Percentiles rank a stretch among this genome's conserved stretches.
phyloP scores from a whole-genome alignment of 2,329 filamentous ascomycete species.

The Xenoacremonium recifei region DNA sequence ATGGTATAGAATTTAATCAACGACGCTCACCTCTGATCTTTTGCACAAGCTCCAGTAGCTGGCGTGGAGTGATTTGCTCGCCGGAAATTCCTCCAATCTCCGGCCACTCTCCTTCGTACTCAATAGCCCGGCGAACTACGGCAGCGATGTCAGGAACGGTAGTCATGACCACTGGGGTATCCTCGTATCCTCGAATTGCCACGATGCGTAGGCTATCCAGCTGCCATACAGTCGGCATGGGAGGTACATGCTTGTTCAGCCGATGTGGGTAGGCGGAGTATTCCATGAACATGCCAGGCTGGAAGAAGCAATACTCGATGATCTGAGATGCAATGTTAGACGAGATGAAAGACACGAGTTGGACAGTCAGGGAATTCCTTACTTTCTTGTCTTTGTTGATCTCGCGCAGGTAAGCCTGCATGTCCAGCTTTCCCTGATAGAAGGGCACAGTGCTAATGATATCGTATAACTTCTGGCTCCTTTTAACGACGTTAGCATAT shows the following conservation, averaged over 20 bases:
- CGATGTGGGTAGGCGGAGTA: constrained; percentile 50
- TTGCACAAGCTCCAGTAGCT: constrained; percentile 36
- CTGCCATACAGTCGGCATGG: constrained; percentile 35
- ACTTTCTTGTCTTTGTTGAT: constrained; percentile 46
- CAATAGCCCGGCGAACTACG: constrained; percentile 38
- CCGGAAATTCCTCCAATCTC: constrained; percentile 38
- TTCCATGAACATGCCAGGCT: constrained; percentile 51
- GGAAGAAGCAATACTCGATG: constrained; percentile 54
- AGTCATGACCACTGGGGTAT: constrained; percentile 41
- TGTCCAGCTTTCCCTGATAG: constrained; percentile 48
- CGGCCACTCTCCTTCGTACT: constrained; percentile 42
- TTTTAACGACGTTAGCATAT: not conserved
- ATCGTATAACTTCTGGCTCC: constrained; percentile 1
- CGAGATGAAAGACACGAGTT: not conserved
- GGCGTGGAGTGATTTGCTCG: constrained; percentile 28
- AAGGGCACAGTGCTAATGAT: constrained; percentile 37
- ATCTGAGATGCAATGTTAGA: constrained; percentile 30
- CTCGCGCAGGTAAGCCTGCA: constrained; percentile 46
- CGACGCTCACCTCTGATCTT: constrained; percentile 36
- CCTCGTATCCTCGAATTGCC: constrained; percentile 38
- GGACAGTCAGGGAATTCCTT: constrained; percentile 1
- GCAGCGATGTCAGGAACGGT: constrained; percentile 39
- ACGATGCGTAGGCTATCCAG: constrained; percentile 39
- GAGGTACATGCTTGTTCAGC: constrained; percentile 40
- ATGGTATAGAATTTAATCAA: too few relatives aligned